These are phyloP conservation scores for Poronia punctata DNA, from an alignment of 495 filamentous ascomycete genomes.

Conservation along the genomic window DNA sequence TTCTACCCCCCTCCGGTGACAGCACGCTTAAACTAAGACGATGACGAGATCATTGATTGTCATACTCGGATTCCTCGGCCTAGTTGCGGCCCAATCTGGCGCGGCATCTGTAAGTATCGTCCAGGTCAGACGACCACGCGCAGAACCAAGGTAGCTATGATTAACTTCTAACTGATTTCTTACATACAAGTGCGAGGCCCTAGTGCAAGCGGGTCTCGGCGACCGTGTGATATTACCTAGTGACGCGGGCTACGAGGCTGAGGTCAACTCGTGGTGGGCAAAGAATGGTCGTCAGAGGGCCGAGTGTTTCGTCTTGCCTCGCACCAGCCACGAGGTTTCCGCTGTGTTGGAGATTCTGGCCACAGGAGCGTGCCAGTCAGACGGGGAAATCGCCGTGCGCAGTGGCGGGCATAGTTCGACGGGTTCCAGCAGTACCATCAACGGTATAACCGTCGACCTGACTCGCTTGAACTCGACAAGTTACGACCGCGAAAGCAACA, in stretches of 20 bases:
- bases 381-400: conserved; percentile 41
- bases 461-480: conserved; percentile 33
- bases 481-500: conserved; percentile 30
- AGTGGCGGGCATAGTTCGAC: conserved; percentile 39
- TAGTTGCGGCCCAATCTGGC: no score
- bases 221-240: conserved; percentile 17
- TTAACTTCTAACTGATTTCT: no score
- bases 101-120: no score
- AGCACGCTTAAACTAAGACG: no score
- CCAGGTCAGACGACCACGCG: no score
- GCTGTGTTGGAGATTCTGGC: conserved; percentile 24
- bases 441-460: conserved; percentile 48
- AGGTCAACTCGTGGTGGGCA: conserved; percentile 36
- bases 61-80: no score
- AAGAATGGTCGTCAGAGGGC: conserved; percentile 30
- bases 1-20: no score
- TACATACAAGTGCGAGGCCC: conserved; percentile 19
- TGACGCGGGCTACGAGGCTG: conserved; percentile 16
- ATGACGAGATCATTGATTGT: no score
- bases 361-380: conserved; percentile 23
- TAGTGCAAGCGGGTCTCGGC: conserved; percentile 15
- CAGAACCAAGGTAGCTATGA: no score
- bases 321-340: conserved; percentile 29
- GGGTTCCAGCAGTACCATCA: conserved; percentile 31
- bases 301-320: conserved; percentile 33